Percentiles rank a stretch among this genome's conserved stretches.
Conservation (phyloP, 140 eudicot genomes). For the Anethum foeniculum region DNA sequence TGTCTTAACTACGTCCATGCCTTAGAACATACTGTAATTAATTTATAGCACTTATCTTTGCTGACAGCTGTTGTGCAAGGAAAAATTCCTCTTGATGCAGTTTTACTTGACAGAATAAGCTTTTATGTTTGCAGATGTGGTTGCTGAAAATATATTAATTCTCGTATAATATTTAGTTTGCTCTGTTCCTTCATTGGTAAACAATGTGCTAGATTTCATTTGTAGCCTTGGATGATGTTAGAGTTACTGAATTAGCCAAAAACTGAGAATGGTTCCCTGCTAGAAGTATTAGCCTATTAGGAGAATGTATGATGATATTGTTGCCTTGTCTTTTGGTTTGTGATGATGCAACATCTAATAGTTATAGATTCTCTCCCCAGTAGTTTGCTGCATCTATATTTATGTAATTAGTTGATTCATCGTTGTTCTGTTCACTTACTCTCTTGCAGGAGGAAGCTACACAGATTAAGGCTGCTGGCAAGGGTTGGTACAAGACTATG, state of each 20-base stretch:
- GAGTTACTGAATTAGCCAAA: neutral
- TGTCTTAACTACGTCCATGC: too few species aligned
- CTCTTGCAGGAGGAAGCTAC: constrained; percentile 62
- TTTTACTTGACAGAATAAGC: neutral
- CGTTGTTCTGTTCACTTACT: neutral
- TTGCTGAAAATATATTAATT: neutral
- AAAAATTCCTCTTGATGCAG: neutral
- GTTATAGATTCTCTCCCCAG: neutral
- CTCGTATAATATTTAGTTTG: neutral
- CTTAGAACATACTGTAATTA: neutral
- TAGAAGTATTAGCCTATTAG: neutral
- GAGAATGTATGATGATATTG: neutral
- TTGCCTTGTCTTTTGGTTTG: neutral
- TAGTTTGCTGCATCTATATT: neutral
- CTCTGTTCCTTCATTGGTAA: neutral
- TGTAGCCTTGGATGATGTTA: neutral
- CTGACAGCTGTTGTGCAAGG: neutral
- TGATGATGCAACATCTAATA: neutral
- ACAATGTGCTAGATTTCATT: too few species aligned
- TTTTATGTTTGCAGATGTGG: neutral
- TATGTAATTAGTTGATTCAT: neutral
- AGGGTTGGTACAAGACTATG: constrained; percentile 84
- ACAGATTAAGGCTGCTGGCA: constrained; percentile 56
- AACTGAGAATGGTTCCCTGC: neutral
- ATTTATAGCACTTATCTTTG: neutral